A percentile compares a stretch with the other conserved stretches of the same genome.
phyloP scores from a whole-genome alignment of 352 stramenopile genomes.

The Halophytophthora polymorphica region DNA sequence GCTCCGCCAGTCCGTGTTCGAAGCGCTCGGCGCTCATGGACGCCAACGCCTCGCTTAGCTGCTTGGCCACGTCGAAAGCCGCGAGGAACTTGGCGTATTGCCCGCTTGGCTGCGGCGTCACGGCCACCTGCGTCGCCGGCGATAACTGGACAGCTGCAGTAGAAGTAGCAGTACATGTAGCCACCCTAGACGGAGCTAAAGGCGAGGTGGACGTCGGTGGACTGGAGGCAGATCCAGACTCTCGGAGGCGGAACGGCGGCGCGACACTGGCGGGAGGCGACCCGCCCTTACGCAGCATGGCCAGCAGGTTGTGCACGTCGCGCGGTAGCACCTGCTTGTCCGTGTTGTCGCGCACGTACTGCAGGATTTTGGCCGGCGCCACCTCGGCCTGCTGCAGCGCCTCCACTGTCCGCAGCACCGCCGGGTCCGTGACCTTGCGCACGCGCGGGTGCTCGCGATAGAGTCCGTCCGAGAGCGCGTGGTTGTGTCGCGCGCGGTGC shows the following conservation, averaged over 20 bases:
- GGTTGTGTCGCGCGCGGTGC: slow-evolving; percentile 22
- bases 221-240: too few species aligned
- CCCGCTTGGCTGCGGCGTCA: slow-evolving; percentile 4
- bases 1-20: slow-evolving; percentile 11
- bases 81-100: slow-evolving; percentile 28
- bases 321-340: slow-evolving; percentile 19
- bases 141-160: too few species aligned
- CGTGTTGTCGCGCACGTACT: slow-evolving; percentile 25
- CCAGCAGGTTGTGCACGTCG: slow-evolving; percentile 29
- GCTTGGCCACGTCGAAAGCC: slow-evolving; percentile 25
- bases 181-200: too few species aligned
- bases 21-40: slow-evolving; percentile 21
- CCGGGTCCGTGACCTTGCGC: slow-evolving; percentile 20
- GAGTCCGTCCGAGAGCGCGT: slow-evolving; percentile 17
- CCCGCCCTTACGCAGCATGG: slow-evolving; percentile 12
- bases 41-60: slow-evolving; percentile 21
- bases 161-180: neutral
- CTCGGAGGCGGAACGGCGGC: neutral
- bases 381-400: slow-evolving; percentile 22
- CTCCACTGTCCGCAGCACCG: slow-evolving; percentile 16
- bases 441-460: slow-evolving; percentile 24
- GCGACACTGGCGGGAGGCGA: neutral
- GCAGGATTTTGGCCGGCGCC: slow-evolving; percentile 20
- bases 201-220: too few species aligned
- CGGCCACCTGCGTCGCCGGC: neutral